Percentiles rank a stretch among this genome's conserved stretches.
Conservation (phyloP, 2,329 filamentous ascomycete species). For the Hortaea sp. region DNA sequence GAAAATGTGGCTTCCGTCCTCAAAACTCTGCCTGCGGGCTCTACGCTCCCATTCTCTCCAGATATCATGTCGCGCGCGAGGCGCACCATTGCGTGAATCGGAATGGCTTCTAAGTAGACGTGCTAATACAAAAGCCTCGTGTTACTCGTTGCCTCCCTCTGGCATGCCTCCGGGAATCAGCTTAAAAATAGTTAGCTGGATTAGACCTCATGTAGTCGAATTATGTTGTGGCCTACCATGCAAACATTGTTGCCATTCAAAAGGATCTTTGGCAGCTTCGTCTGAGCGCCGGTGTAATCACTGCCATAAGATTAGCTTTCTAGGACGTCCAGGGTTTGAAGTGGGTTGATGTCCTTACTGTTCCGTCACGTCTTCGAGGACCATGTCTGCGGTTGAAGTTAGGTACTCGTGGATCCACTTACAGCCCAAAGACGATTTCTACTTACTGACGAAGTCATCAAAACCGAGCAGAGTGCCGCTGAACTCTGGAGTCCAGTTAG, state of each 20-base stretch:
- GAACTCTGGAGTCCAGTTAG: conserved; percentile 57
- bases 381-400: conserved; percentile 63
- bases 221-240: conserved; percentile 59
- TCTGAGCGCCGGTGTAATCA: conserved; percentile 77
- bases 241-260: conserved; percentile 98
- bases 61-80: no score
- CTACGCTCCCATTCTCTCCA: no score
- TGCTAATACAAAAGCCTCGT: background rate
- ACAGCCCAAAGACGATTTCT: background rate
- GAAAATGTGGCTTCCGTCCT: no score
- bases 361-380: conserved; percentile 92
- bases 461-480: conserved; percentile 89
- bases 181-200: conserved; percentile 1
- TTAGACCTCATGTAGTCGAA: background rate
- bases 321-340: background rate
- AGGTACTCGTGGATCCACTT: no score
- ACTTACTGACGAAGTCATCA: conserved; percentile 99
- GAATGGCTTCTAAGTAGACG: no score
- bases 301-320: conserved; percentile 36
- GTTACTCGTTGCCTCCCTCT: conserved; percentile 7
- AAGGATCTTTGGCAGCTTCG: conserved; percentile 85
- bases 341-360: conserved; percentile 50
- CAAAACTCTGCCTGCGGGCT: no score
- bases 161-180: conserved; percentile 16
- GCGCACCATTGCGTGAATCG: no score